Evolutionary conservation across 2,329 filamentous ascomycete species (phyloP).

Genomic region (Nothopassalora personata): DNA sequence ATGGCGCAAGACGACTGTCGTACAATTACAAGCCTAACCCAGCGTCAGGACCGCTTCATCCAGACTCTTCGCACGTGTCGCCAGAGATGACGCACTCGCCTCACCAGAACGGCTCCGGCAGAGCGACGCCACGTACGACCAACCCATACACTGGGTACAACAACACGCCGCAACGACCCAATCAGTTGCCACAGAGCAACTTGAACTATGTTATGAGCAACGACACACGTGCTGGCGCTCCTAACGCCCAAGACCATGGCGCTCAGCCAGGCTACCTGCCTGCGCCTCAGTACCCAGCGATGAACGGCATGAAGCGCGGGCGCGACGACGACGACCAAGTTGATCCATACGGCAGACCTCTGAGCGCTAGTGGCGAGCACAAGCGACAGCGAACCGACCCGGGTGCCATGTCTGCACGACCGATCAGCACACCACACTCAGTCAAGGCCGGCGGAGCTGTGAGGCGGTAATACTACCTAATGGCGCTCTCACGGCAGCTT

Average conservation of each 20-base stretch:
- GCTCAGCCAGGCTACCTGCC: slow-evolving; percentile 62
- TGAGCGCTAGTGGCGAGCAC: slow-evolving; percentile 56
- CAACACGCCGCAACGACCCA: slow-evolving; percentile 68
- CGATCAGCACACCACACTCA: slow-evolving; percentile 30
- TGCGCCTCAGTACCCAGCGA: slow-evolving; percentile 45
- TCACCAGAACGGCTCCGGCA: slow-evolving; percentile 74
- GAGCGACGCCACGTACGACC: slow-evolving; percentile 78
- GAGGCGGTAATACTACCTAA: slow-evolving; percentile 22
- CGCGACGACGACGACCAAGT: slow-evolving; percentile 58
- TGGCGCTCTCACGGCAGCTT: slow-evolving; percentile 12
- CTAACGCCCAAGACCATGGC: slow-evolving; percentile 50
- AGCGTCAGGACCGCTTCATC: slow-evolving; percentile 57
- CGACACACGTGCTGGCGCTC: slow-evolving; percentile 53
- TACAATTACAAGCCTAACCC: slow-evolving; percentile 71
- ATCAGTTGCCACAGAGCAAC: slow-evolving; percentile 65
- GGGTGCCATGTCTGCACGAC: slow-evolving; percentile 20
- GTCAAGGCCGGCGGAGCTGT: slow-evolving; percentile 28
- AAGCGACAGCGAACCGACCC: slow-evolving; percentile 71
- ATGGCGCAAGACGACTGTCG: slow-evolving; percentile 64
- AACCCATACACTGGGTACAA: slow-evolving; percentile 67
- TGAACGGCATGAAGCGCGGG: slow-evolving; percentile 65
- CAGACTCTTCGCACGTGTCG: slow-evolving; percentile 70
- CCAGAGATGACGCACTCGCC: slow-evolving; percentile 80
- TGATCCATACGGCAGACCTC: slow-evolving; percentile 61
- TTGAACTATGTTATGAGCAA: slow-evolving; percentile 87